Evolutionary conservation across 306 rosid genomes (phyloP), one percentile per base, ranked within the genome.

Genomic region (Castanea sativa): DNA sequence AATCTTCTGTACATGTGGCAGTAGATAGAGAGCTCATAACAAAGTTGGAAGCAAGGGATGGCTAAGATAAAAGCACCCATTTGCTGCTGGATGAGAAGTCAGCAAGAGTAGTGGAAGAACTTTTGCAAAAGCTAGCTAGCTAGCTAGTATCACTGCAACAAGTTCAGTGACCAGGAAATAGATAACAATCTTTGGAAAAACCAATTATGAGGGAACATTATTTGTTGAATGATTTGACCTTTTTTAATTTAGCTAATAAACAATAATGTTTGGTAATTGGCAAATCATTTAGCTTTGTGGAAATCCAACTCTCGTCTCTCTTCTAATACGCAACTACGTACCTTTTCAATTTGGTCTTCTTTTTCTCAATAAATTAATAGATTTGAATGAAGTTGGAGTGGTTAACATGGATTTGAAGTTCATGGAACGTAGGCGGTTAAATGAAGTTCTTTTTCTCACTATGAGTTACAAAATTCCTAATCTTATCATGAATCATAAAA

Each of bases 21-120:
- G 73, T 43, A 73, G 72, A 72, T 11, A 68, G 73, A 81, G 80
- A 35, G 80, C 45, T 69, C 33, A 77, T 59, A 55, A 76, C 71
- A 74, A 75, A 20, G 59, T 73, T 51, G 78, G 76, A 35, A 79
- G 71, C 63, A 81, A 60, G 85, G 83, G 76, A 79, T 81, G 85
- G 81, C 76, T 56, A 78, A 77, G 65, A 29, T 53, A 41, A 73
- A 73, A 35, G 12, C 63, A 60, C 83, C 80, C 85, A 78, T 70
- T 74, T 81, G 38, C 49, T 80, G 81, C 71, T 63, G 69, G 69
- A 33, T 27, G 38, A 27, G 38, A 27, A 61, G n/a, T 25, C 69
- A 61, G 38, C 69, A 27, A 27, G 69, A 27, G n/a, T 33, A 9
- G 71, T 67, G 71, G 71, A 9, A 67, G 5, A 16, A 32, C 71